Base-by-base conservation (phyloP, 2,329 filamentous ascomycete genomes). In the Herpotrichia juniperi region DNA sequence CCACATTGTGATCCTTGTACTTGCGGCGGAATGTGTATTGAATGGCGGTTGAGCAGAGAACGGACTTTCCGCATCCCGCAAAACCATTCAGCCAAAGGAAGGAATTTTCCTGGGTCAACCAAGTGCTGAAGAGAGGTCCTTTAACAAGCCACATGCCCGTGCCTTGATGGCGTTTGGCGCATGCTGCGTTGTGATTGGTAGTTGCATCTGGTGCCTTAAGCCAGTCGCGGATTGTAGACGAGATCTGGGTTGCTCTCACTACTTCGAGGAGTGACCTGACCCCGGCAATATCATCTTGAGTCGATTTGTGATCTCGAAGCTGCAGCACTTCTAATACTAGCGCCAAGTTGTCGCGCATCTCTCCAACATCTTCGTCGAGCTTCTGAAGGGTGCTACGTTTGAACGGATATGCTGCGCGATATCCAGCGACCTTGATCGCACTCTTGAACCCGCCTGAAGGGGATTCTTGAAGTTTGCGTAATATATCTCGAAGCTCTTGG, bases 341-440 rank as follows among this genome's bases (percentile, higher is more conserved):
- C 12, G 61, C 68, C 9, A 77, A 43, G 11, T 66, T 64, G 6
- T 55, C 56, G 16, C 69, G 52, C 17, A 71, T 63, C 1, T 73
- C 72, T 46, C 62, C 57, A n/a, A 75, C 57, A 46, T 74, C 64
- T 55, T 74, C 71, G 50, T 74, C 68, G 8, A 78, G 68, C 50
- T 74, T 74, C 46, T 71, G 61, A 37, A 78, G 53, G 1, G 74
- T 78, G 42, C 69, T 75, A 50, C 66, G 17, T 16, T 68, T 63
- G 50, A 78, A 66, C 1, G 69, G 72, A 35, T 74, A 73, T 1
- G 61, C 55, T 2, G 63, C 35, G 21, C 56, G 61, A 22, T 56
- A 59, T 16, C 58, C 51, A 31, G 52, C 49, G 46, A 56, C 19
- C 35, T 56, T 58, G 45, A 58, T 16, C 6, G 37, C 25, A 21